A percentile compares a stretch with the other conserved stretches of the same genome.
phyloP scores from a whole-genome alignment of 2,329 filamentous ascomycete genomes.

The Zymoseptoria pseudotritici region DNA sequence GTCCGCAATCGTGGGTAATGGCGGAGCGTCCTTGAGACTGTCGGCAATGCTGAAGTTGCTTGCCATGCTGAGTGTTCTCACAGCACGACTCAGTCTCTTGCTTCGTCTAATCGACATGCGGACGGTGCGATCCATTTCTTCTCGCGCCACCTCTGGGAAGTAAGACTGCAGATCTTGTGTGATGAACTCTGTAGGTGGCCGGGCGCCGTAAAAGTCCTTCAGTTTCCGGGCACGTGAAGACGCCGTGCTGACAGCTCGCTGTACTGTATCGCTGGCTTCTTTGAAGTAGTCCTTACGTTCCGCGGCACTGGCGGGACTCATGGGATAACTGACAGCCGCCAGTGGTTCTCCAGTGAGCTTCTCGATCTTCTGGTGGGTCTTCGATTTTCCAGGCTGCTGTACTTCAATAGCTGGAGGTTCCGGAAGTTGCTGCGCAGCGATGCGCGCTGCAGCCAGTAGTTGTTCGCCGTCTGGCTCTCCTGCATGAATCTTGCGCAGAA shows the following conservation, averaged over 20 bases:
- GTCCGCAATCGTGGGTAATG: constrained; percentile 91
- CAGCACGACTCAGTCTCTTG: constrained; percentile 82
- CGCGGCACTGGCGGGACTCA: constrained; percentile 65
- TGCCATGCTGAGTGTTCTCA: constrained; percentile 85
- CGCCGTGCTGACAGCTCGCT: constrained; percentile 27
- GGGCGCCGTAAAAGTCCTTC: constrained; percentile 79
- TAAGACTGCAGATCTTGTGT: constrained; percentile 93
- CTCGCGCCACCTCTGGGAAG: constrained; percentile 89
- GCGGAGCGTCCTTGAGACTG: constrained; percentile 84
- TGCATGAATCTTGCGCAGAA: constrained; percentile 84
- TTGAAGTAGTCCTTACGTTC: constrained; percentile 58
- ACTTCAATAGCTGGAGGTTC: constrained; percentile 47
- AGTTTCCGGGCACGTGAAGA: constrained; percentile 46
- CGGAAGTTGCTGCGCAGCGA: constrained; percentile 69
- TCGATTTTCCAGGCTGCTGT: constrained; percentile 59
- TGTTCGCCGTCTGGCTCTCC: constrained; percentile 85
- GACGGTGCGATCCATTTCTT: constrained; percentile 92
- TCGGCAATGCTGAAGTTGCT: constrained; percentile 92
- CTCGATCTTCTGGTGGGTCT: constrained; percentile 80
- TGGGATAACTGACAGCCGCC: constrained; percentile 75
- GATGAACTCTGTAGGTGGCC: constrained; percentile 94
- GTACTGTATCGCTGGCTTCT: constrained; percentile 12
- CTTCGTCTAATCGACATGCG: constrained; percentile 87
- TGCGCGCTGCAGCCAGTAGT: constrained; percentile 76
- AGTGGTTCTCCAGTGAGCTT: constrained; percentile 83